phyloP scores from a whole-genome alignment of 2,329 filamentous ascomycete species.

The Aspergillus jensenii region DNA sequence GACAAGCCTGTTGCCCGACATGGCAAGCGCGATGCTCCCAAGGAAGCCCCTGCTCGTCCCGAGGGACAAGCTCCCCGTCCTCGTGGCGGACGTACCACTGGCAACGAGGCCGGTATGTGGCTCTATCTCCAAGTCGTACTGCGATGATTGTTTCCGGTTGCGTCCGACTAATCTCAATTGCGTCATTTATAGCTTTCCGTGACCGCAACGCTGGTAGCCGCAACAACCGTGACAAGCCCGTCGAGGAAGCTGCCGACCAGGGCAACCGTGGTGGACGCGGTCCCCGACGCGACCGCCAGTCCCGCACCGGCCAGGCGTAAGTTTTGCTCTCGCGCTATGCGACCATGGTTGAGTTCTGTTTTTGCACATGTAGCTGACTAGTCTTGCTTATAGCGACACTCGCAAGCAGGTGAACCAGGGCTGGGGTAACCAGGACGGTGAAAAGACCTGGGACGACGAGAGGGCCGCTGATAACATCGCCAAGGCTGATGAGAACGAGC shows the following conservation, averaged over 20 bases:
- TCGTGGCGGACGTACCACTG: constrained; percentile 57
- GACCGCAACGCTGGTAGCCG: constrained; percentile 78
- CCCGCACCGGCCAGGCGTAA: constrained; percentile 61
- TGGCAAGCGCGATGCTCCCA: constrained; percentile 84
- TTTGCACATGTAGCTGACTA: background rate
- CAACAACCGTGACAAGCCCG: constrained; percentile 78
- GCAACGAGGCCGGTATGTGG: constrained; percentile 83
- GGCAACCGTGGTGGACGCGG: constrained; percentile 51
- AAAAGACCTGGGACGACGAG: constrained; percentile 87
- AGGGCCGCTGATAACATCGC: constrained; percentile 88
- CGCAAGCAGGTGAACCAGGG: constrained; percentile 67
- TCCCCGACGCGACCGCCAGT: constrained; percentile 61
- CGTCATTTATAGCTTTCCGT: constrained; percentile 69
- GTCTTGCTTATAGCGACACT: constrained; percentile 36
- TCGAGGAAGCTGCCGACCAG: constrained; percentile 62
- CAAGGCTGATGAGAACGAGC: constrained; percentile 77
- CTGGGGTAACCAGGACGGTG: constrained; percentile 82
- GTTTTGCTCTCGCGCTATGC: constrained; percentile 24
- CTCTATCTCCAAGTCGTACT: background rate
- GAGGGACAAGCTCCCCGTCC: constrained; percentile 36
- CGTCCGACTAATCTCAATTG: constrained; percentile 16
- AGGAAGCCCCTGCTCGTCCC: constrained; percentile 61
- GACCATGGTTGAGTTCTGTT: background rate
- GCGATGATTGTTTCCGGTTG: background rate
- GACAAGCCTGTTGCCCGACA: constrained; percentile 77